Base-by-base conservation (phyloP, 192 early-diverging fungal genomes). In the Coemansia sp. region DNA sequence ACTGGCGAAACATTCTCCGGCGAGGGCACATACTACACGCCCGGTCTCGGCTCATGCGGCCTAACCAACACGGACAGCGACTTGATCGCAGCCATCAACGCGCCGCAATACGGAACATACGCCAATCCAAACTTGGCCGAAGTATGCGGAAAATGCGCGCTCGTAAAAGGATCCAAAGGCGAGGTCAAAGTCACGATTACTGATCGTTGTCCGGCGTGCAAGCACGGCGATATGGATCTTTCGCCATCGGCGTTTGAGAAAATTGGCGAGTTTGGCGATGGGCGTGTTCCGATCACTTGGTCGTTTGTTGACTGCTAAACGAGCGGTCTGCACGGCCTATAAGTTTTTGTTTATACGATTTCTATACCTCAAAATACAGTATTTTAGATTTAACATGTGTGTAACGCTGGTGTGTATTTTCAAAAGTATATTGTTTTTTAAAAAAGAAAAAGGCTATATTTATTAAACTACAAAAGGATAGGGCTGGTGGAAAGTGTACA, bases 41-140 rank as follows among this genome's bases (percentile, higher is more conserved):
- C 78, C 24, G 86, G 86, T 3, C 61, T 83, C 5, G 84, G 86
- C 4, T 80, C 86, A 0, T 87, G 86, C 60, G 86, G 86, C 6
- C 17, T 53, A 14, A 61, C 47, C 12, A 79, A 85, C 60, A 61
- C 55, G 12, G 82, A 84, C 12, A 55, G 28, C 40, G 80, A 87
- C 17, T 20, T 79, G 21, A 76, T 87, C 64, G 84, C 70, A 9
- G 86, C 86, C 2, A 75, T 87, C 23, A 85, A 83, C 60, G 79
- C 78, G 8, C 81, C 79, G 20, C 83, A 85, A 64, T 85, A 82
- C 65, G 80, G 73, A 7, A 59, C 74, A 2, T 63, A 26, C 37
- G 71, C 76, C 15, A 85, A 85, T 56, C 83, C 86, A 0, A 79
- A 79, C 58, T 51, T 47, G 5, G 71, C 76, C 1, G 42, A 61